These are phyloP conservation scores for Krasilnikovozyma curviuscula DNA, from an alignment of 768 basidiomycete species.

Conservation along the genomic window DNA sequence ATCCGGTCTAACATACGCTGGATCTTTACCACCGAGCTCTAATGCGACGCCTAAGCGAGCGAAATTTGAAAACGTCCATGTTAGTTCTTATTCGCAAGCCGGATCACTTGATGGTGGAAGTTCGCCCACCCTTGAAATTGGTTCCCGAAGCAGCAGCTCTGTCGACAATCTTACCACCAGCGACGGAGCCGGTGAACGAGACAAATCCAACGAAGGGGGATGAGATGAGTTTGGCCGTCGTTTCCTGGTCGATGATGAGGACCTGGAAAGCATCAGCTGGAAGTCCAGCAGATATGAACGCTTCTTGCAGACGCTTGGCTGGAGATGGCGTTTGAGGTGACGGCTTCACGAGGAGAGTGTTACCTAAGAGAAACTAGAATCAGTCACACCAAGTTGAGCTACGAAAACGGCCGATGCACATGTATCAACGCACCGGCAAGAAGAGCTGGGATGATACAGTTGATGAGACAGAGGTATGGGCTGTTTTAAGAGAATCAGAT, in stretches of 20 bases:
- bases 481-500: conserved; percentile 34
- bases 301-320: conserved; percentile 56
- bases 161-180: conserved; percentile 53
- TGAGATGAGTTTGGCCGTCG: conserved; percentile 43
- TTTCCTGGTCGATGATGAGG: conserved; percentile 17
- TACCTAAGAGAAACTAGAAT: conserved; percentile 32
- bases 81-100: no score
- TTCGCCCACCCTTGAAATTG: conserved; percentile 75
- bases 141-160: conserved; percentile 43
- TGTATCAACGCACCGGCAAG: conserved; percentile 33
- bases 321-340: conserved; percentile 87
- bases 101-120: no score
- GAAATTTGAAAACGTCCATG: no score
- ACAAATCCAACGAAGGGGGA: conserved; percentile 58
- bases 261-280: conserved; percentile 44
- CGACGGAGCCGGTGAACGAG: conserved; percentile 77
- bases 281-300: conserved; percentile 56
- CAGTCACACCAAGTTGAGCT: neutral
- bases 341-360: conserved; percentile 78
- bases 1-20: conserved; percentile 80
- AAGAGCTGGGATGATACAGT: conserved; percentile 77
- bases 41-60: conserved; percentile 67
- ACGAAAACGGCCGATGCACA: neutral
- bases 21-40: conserved; percentile 95
- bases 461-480: conserved; percentile 76